Evolutionary conservation across 2,329 filamentous ascomycete genomes (phyloP).

Genomic region (Thielaviopsis populi): DNA sequence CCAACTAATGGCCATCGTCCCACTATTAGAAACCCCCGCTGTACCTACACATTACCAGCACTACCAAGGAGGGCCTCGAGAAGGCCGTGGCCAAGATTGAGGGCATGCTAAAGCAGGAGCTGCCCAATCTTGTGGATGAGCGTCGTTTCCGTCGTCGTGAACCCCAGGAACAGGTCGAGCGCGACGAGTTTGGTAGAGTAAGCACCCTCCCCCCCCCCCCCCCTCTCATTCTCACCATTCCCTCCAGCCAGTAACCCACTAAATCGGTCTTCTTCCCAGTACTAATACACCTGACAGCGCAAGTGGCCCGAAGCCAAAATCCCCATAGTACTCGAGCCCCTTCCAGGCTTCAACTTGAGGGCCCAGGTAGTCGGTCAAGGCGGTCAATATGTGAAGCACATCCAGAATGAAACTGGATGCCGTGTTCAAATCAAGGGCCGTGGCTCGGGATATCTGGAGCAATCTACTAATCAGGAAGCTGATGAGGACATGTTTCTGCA

Average conservation of each 20-base stretch:
- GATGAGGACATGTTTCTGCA: slow-evolving; percentile 96
- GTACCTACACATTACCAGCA: slow-evolving; percentile 91
- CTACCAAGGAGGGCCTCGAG: slow-evolving; percentile 79
- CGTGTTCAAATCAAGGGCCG: slow-evolving; percentile 97
- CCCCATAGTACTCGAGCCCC: slow-evolving; percentile 74
- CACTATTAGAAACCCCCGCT: slow-evolving; percentile 65
- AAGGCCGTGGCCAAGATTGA: slow-evolving; percentile 77
- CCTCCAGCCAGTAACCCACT: not conserved
- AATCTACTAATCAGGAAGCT: slow-evolving; percentile 73
- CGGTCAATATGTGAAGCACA: slow-evolving; percentile 93
- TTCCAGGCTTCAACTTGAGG: slow-evolving; percentile 88
- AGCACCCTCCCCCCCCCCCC: slow-evolving; percentile 12
- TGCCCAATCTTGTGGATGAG: slow-evolving; percentile 91
- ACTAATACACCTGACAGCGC: slow-evolving; percentile 39
- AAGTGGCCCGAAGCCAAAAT: slow-evolving; percentile 99
- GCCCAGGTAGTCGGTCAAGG: slow-evolving; percentile 92
- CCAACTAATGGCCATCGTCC: slow-evolving; percentile 7
- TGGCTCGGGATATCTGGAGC: slow-evolving; percentile 86
- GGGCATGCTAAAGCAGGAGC: slow-evolving; percentile 88
- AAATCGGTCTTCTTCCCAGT: not conserved
- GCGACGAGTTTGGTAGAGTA: slow-evolving; percentile 83
- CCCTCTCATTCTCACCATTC: too few species aligned
- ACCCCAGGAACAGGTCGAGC: slow-evolving; percentile 61
- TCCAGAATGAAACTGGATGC: slow-evolving; percentile 87
- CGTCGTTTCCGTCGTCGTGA: slow-evolving; percentile 77